Evolutionary conservation across 352 stramenopile genomes (phyloP).

Genomic region (Phytophthora chlamydospora): DNA sequence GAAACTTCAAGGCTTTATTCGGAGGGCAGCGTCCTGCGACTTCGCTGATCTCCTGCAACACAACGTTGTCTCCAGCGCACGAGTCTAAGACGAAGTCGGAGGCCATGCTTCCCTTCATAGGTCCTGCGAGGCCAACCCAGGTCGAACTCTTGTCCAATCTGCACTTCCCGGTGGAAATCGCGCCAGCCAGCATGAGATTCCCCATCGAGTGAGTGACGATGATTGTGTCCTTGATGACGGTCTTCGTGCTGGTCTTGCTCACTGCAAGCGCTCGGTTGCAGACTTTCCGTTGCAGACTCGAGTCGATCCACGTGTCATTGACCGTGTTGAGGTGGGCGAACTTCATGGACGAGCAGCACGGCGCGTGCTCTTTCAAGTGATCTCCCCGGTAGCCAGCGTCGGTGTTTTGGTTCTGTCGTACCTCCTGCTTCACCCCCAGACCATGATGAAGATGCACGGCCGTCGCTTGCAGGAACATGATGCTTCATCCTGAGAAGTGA

Average conservation of each 20-base stretch:
- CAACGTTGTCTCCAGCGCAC: conserved; percentile 1
- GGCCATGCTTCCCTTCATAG: conserved; percentile 20
- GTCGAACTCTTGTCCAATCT: conserved; percentile 17
- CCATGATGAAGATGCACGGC: conserved; percentile 24
- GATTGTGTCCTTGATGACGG: conserved; percentile 8
- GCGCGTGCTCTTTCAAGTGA: conserved; percentile 1
- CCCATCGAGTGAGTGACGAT: conserved; percentile 15
- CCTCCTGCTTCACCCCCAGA: background rate
- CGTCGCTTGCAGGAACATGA: conserved; percentile 17
- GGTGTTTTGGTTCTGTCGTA: background rate
- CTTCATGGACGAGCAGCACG: conserved; percentile 12
- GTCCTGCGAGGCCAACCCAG: conserved; percentile 31
- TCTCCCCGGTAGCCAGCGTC: conserved; percentile 8
- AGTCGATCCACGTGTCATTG: conserved; percentile 3
- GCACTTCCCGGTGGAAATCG: conserved; percentile 16
- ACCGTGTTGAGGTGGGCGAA: conserved; percentile 3
- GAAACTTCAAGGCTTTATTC: conserved; percentile 3
- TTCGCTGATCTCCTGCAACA: background rate
- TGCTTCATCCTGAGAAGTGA: background rate
- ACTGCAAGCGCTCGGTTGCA: conserved; percentile 6
- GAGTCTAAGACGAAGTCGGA: conserved; percentile 7
- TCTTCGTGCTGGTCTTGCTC: conserved; percentile 1
- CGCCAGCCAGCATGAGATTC: conserved; percentile 10
- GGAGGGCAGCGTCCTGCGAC: conserved; percentile 4
- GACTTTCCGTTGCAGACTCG: conserved; percentile 1